phyloP scores from a whole-genome alignment of 2,329 filamentous ascomycete species.

The Ophiostoma triangulosporum region DNA sequence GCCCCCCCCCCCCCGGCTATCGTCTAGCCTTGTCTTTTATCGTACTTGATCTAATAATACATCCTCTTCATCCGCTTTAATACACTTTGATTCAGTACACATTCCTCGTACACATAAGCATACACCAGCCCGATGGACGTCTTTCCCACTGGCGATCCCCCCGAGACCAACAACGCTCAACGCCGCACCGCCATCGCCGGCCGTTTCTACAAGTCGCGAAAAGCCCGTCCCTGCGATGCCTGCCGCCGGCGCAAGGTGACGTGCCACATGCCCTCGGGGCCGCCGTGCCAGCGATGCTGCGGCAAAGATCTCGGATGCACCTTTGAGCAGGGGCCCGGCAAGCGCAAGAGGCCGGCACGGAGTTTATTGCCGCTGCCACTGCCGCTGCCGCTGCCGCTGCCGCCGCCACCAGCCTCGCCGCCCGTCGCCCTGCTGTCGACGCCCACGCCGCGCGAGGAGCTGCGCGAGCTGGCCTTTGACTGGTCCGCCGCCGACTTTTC shows the following conservation, averaged over 20 bases:
- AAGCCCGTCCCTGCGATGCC: slow-evolving; percentile 12
- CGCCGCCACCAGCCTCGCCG: neutral
- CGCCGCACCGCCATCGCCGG: too few species aligned
- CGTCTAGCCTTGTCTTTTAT: too few species aligned
- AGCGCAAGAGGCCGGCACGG: neutral
- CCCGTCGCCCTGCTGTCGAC: too few species aligned
- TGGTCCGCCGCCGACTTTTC: too few species aligned
- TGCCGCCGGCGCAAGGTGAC: slow-evolving; percentile 10
- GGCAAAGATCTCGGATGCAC: slow-evolving; percentile 1
- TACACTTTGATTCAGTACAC: too few species aligned
- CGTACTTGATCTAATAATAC: too few species aligned
- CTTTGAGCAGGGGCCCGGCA: neutral
- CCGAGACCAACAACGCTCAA: neutral
- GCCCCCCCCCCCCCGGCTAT: too few species aligned
- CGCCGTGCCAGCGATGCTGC: slow-evolving; percentile 11
- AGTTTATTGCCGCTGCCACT: neutral
- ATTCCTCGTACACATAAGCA: too few species aligned
- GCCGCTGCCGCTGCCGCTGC: neutral
- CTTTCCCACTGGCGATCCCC: neutral
- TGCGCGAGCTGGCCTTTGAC: too few species aligned
- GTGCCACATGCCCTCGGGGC: slow-evolving; percentile 12
- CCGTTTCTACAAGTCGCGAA: slow-evolving; percentile 14
- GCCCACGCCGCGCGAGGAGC: too few species aligned
- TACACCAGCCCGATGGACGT: neutral
- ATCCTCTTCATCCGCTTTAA: too few species aligned